These are phyloP conservation scores for Citrus australasica DNA, from an alignment of 345 rosid genomes.

Conservation along the genomic window DNA sequence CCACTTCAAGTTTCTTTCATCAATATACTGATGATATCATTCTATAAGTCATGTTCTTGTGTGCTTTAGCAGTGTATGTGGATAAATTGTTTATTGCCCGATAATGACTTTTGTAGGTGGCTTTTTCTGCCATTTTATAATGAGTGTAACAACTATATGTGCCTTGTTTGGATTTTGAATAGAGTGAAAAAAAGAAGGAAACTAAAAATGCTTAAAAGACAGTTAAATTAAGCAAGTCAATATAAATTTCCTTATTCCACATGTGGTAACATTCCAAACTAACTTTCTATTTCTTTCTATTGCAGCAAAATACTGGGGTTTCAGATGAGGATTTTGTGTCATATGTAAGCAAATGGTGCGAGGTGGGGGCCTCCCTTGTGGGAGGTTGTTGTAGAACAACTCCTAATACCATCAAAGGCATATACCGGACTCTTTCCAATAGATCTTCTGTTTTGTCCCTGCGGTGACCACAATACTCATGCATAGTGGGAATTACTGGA, in stretches of 20 bases:
- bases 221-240: background rate
- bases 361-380: conserved; percentile 61
- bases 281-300: background rate
- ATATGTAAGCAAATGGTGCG: conserved; percentile 60
- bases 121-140: background rate
- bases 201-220: background rate
- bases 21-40: background rate
- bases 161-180: background rate
- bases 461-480: background rate
- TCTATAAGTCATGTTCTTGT: background rate
- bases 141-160: background rate
- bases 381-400: conserved; percentile 79
- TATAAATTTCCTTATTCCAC: background rate
- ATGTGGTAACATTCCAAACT: background rate
- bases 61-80: background rate
- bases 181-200: background rate
- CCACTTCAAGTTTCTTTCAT: background rate
- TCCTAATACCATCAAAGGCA: conserved; percentile 62
- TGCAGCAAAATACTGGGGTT: conserved; percentile 74
- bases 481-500: background rate
- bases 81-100: background rate
- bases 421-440: conserved; percentile 36
- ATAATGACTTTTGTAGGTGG: background rate
- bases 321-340: conserved; percentile 72
- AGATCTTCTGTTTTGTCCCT: conserved; percentile 24